Conservation (phyloP, 164 flowering plant species). For the Berberis thunbergii region DNA sequence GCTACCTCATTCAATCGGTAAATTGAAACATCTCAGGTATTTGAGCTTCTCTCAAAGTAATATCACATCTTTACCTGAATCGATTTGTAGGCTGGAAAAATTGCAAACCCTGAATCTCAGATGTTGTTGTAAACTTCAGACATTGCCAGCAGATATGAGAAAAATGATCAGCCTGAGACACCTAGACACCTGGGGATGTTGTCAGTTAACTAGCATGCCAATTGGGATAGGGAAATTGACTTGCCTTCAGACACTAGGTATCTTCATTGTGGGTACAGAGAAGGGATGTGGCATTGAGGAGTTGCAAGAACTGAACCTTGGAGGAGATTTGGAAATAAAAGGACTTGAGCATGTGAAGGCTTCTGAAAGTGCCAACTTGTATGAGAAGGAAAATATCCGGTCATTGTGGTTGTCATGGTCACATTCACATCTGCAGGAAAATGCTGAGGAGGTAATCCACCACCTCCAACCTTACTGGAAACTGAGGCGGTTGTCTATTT, state of each 20-base stretch:
- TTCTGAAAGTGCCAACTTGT: not conserved
- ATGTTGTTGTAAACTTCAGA: not conserved
- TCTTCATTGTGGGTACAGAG: not conserved
- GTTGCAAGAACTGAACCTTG: not conserved
- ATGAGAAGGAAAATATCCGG: not conserved
- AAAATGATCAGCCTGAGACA: slow-evolving; percentile 3
- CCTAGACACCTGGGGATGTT: not conserved
- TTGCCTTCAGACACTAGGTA: not conserved
- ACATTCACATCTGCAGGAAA: not conserved
- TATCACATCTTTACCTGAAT: slow-evolving; percentile 1
- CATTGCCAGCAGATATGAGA: slow-evolving; percentile 2
- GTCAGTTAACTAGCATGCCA: not conserved
- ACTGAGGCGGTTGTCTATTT: too few species aligned
- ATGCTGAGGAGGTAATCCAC: not conserved
- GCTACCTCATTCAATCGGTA: not conserved
- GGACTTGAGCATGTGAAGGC: not conserved
- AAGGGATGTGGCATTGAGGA: not conserved
- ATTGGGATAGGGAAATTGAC: slow-evolving; percentile 1
- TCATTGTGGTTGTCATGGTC: not conserved
- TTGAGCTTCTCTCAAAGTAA: not conserved
- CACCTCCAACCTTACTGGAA: too few species aligned
- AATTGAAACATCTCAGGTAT: not conserved
- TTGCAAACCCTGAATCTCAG: slow-evolving; percentile 5
- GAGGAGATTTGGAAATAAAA: not conserved
- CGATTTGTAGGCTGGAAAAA: not conserved